Conservation (phyloP, 2,329 filamentous ascomycete species). For the Colletotrichum australisinense region DNA sequence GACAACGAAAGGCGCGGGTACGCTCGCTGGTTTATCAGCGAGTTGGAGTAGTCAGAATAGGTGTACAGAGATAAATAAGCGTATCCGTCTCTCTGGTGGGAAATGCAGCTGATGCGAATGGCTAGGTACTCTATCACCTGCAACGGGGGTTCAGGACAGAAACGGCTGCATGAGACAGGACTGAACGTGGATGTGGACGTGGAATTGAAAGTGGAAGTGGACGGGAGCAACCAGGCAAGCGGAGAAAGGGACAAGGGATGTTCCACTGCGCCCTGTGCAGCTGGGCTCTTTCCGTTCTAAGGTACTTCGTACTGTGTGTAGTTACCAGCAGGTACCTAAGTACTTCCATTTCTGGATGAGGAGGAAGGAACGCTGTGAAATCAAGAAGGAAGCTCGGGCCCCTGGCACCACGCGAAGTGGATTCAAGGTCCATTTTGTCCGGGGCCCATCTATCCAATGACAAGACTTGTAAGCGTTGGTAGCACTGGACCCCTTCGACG, state of each 20-base stretch:
- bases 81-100: background rate
- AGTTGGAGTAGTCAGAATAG: background rate
- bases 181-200: background rate
- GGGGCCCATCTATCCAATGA: slow-evolving; percentile 6
- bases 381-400: background rate
- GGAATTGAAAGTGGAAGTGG: slow-evolving; percentile 1
- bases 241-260: slow-evolving; percentile 13
- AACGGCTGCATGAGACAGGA: background rate
- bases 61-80: background rate
- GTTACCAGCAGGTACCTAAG: background rate
- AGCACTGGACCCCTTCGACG: background rate
- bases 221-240: slow-evolving; percentile 4
- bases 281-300: background rate
- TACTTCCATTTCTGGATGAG: background rate
- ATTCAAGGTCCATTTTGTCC: background rate
- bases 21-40: background rate
- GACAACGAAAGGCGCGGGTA: background rate
- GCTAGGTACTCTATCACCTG: no score
- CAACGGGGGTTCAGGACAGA: background rate
- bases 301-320: background rate
- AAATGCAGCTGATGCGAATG: background rate
- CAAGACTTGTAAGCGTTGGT: background rate
- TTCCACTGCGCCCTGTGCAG: slow-evolving; percentile 7
- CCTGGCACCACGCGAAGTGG: slow-evolving; percentile 13
- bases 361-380: background rate